phyloP scores from a whole-genome alignment of 2,329 filamentous ascomycete genomes.

The Fusarium phyllophilum region DNA sequence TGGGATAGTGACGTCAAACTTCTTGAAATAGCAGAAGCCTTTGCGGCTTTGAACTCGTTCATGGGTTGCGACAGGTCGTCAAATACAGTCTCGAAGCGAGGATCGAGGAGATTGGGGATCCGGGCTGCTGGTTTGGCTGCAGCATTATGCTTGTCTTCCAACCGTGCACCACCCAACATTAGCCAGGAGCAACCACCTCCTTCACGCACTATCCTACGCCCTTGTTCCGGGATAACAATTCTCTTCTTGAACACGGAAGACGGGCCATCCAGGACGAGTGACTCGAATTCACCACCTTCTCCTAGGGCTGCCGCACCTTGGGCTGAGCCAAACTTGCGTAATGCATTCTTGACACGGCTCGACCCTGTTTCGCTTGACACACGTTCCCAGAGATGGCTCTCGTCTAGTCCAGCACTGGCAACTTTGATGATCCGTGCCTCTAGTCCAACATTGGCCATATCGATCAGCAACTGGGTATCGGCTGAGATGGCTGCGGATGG shows the following conservation, averaged over 20 bases:
- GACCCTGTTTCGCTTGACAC: slow-evolving; percentile 69
- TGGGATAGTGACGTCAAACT: background rate
- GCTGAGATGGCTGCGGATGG: slow-evolving; percentile 48
- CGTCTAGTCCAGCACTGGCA: slow-evolving; percentile 87
- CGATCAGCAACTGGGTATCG: slow-evolving; percentile 73
- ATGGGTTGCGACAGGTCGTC: slow-evolving; percentile 42
- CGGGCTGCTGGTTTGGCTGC: slow-evolving; percentile 51
- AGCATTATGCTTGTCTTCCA: slow-evolving; percentile 55
- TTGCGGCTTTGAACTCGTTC: slow-evolving; percentile 4
- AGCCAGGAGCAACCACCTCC: slow-evolving; percentile 84
- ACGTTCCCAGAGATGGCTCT: slow-evolving; percentile 81
- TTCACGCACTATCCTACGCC: slow-evolving; percentile 66
- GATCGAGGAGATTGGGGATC: slow-evolving; percentile 74
- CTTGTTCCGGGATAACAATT: slow-evolving; percentile 69
- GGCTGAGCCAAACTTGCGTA: slow-evolving; percentile 73
- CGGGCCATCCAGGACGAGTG: slow-evolving; percentile 86
- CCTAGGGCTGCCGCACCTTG: slow-evolving; percentile 78
- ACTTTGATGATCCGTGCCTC: slow-evolving; percentile 96
- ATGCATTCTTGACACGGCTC: slow-evolving; percentile 59
- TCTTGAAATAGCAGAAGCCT: slow-evolving; percentile 4
- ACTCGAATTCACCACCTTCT: slow-evolving; percentile 97
- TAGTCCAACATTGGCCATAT: slow-evolving; percentile 82
- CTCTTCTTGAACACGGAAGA: slow-evolving; percentile 74
- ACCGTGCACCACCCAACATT: slow-evolving; percentile 66
- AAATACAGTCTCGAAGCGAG: slow-evolving; percentile 61